Evolutionary conservation across 2,329 filamentous ascomycete genomes (phyloP).

Genomic region (Penicillium sp.): DNA sequence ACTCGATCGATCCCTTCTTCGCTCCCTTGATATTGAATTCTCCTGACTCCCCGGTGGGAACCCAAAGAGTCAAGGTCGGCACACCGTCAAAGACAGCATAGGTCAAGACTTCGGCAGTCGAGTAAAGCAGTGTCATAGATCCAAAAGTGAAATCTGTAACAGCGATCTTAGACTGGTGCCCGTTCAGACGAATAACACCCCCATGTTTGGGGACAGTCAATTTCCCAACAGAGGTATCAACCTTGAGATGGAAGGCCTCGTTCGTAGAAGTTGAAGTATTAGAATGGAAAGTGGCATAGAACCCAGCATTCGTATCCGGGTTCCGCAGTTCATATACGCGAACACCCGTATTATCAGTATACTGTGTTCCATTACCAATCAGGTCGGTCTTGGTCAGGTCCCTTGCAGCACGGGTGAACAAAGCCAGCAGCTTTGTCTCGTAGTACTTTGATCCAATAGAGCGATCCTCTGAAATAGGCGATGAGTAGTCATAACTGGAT

Average conservation of each 20-base stretch:
- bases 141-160: conserved; percentile 61
- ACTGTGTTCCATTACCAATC: conserved; percentile 48
- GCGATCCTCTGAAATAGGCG: conserved; percentile 61
- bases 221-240: conserved; percentile 57
- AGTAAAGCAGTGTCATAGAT: conserved; percentile 53
- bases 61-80: conserved; percentile 53
- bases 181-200: conserved; percentile 54
- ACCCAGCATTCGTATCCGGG: conserved; percentile 56
- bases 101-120: conserved; percentile 56
- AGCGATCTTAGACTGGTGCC: conserved; percentile 62
- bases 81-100: conserved; percentile 51
- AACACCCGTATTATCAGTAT: conserved; percentile 54
- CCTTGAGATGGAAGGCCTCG: conserved; percentile 55
- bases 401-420: conserved; percentile 60
- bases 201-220: conserved; percentile 55
- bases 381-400: conserved; percentile 58
- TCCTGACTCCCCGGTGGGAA: conserved; percentile 55
- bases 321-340: conserved; percentile 59
- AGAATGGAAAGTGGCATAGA: conserved; percentile 60
- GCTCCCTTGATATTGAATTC: conserved; percentile 53
- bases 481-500: conserved; percentile 64
- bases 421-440: conserved; percentile 61
- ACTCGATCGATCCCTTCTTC: conserved; percentile 38
- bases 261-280: conserved; percentile 53
- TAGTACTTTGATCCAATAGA: conserved; percentile 60